Conservation (phyloP, 1,284 basidiomycete species). For the Acaromyces ingoldii region DNA sequence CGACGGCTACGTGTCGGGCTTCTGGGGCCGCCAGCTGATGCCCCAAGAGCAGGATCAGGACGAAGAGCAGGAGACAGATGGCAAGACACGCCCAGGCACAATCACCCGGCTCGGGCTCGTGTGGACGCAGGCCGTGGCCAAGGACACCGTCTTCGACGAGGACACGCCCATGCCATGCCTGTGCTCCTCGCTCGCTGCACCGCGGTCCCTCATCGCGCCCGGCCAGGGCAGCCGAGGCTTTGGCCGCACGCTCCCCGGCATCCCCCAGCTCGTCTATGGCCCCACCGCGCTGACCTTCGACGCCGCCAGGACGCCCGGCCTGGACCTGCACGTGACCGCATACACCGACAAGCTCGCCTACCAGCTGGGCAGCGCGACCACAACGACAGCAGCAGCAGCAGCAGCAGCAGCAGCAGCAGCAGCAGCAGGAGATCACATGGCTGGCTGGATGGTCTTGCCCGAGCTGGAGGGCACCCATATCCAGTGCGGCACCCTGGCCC, state of each 20-base stretch:
- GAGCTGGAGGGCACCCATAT: slow-evolving; percentile 1
- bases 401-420: no score
- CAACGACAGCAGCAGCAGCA: background rate
- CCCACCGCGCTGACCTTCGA: background rate
- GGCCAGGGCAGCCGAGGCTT: no score
- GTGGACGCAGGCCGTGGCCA: slow-evolving; percentile 5
- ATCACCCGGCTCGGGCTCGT: background rate
- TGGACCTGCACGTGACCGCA: background rate
- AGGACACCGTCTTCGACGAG: slow-evolving; percentile 3
- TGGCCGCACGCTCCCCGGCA: background rate
- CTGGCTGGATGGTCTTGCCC: slow-evolving; percentile 5
- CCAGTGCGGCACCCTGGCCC: background rate
- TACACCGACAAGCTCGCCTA: background rate
- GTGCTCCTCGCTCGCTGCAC: background rate
- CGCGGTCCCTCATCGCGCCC: no score
- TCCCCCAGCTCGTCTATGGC: slow-evolving; percentile 1
- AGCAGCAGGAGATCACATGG: no score
- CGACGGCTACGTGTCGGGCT: slow-evolving; percentile 5
- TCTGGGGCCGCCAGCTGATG: slow-evolving; percentile 1
- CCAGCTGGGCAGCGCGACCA: background rate
- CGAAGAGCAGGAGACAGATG: background rate
- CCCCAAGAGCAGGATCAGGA: no score
- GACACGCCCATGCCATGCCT: slow-evolving; percentile 1
- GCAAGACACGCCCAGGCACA: background rate
- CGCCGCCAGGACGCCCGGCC: background rate